Conservation (phyloP, 1,284 basidiomycete species). For the Amylostereum areolatum region DNA sequence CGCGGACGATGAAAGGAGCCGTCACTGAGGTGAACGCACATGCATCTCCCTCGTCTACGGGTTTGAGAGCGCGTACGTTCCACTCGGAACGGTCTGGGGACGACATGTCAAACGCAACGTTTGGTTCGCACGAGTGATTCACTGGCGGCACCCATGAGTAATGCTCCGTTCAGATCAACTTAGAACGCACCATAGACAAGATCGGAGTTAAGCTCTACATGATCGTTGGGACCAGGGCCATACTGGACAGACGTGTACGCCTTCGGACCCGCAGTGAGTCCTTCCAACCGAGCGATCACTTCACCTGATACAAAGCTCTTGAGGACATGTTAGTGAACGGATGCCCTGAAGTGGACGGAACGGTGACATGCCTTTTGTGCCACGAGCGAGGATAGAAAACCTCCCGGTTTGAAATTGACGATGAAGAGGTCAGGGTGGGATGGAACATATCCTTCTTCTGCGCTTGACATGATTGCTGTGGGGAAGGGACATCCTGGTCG, state of each 20-base stretch:
- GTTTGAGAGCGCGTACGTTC: conserved; percentile 32
- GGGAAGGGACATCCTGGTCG: too few species aligned
- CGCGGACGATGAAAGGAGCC: not conserved
- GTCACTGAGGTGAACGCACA: conserved; percentile 21
- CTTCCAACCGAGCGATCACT: conserved; percentile 23
- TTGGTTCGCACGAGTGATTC: conserved; percentile 66
- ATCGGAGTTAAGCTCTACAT: conserved; percentile 60
- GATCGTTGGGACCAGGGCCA: conserved; percentile 35
- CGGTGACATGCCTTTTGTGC: conserved; percentile 7
- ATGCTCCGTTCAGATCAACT: not conserved
- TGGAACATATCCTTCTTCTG: conserved; percentile 7
- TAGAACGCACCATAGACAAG: conserved; percentile 45
- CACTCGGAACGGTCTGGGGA: conserved; percentile 29
- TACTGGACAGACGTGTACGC: conserved; percentile 39
- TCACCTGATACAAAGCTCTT: conserved; percentile 31
- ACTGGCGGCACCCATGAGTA: conserved; percentile 21
- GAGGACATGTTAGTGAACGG: not conserved
- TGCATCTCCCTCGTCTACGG: conserved; percentile 35
- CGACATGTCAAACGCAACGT: conserved; percentile 48
- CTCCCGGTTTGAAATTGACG: conserved; percentile 10
- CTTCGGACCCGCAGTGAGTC: conserved; percentile 23
- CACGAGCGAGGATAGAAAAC: conserved; percentile 8
- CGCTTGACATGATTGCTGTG: too few species aligned
- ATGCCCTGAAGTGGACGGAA: not conserved
- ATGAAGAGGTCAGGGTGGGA: conserved; percentile 13